These are phyloP conservation scores for Phaeosphaeria sp. DNA, from an alignment of 2,329 filamentous ascomycete species.

Conservation along the genomic window DNA sequence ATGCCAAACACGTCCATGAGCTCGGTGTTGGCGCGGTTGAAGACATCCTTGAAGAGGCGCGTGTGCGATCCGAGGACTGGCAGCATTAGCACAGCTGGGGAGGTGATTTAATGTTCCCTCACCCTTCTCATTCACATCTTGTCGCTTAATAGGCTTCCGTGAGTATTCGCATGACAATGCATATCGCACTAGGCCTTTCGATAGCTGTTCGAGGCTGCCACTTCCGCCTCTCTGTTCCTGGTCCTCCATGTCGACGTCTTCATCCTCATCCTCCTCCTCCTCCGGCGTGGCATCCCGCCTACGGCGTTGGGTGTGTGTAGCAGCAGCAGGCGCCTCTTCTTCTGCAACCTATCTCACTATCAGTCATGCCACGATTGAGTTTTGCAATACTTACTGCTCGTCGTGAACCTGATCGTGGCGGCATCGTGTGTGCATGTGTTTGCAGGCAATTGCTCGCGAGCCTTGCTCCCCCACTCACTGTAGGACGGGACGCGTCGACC, in stretches of 20 bases:
- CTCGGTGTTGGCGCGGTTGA: slow-evolving; percentile 75
- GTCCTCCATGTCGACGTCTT: slow-evolving; percentile 25
- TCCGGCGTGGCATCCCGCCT: slow-evolving; percentile 25
- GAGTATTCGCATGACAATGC: slow-evolving; percentile 67
- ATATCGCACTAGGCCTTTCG: slow-evolving; percentile 68
- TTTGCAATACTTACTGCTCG: not conserved
- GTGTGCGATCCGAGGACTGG: slow-evolving; percentile 72
- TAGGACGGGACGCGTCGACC: slow-evolving; percentile 26
- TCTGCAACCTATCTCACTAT: slow-evolving; percentile 22
- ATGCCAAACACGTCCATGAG: slow-evolving; percentile 83
- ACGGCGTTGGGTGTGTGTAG: slow-evolving; percentile 26
- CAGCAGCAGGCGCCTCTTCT: slow-evolving; percentile 17
- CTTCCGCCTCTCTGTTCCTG: slow-evolving; percentile 22
- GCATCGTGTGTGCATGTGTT: slow-evolving; percentile 9
- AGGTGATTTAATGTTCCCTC: not conserved
- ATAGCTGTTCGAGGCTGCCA: slow-evolving; percentile 52
- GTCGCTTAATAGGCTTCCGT: slow-evolving; percentile 62
- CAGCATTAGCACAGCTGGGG: slow-evolving; percentile 6
- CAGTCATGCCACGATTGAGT: not conserved
- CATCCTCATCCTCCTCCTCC: slow-evolving; percentile 34
- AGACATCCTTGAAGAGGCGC: slow-evolving; percentile 77
- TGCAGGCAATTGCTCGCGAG: not conserved
- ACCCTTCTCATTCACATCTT: slow-evolving; percentile 64
- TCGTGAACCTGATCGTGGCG: slow-evolving; percentile 6
- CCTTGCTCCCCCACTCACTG: not conserved